Percentiles rank a stretch among this genome's conserved stretches.
phyloP scores from a whole-genome alignment of 2,329 filamentous ascomycete genomes.

The Podosphaera xanthii region DNA sequence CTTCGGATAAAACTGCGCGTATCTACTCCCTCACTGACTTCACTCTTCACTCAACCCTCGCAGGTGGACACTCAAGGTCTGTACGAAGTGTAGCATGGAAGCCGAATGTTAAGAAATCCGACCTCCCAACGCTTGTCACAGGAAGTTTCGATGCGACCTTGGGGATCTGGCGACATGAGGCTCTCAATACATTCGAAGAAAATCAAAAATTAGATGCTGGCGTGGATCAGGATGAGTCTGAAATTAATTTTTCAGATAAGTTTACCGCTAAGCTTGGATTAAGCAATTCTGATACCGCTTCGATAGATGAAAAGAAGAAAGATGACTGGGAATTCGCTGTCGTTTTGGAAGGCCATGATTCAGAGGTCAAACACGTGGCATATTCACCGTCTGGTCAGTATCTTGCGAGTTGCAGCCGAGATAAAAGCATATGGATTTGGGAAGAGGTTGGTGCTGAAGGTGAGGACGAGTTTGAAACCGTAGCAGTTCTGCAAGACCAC shows the following conservation, averaged over 20 bases:
- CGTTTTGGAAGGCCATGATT: slow-evolving; percentile 84
- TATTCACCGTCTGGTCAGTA: slow-evolving; percentile 55
- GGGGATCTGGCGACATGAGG: slow-evolving; percentile 44
- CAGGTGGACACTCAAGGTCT: slow-evolving; percentile 74
- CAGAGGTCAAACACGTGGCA: slow-evolving; percentile 63
- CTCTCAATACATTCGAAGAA: neutral
- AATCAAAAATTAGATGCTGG: neutral
- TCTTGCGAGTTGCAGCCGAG: slow-evolving; percentile 72
- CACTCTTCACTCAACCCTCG: slow-evolving; percentile 53
- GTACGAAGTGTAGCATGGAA: slow-evolving; percentile 81
- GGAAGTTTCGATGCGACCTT: slow-evolving; percentile 87
- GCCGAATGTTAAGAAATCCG: slow-evolving; percentile 28
- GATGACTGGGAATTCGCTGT: slow-evolving; percentile 82
- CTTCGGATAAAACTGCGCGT: slow-evolving; percentile 65
- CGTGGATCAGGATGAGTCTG: neutral
- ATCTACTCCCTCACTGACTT: slow-evolving; percentile 74
- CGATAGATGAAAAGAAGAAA: slow-evolving; percentile 24
- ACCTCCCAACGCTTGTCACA: slow-evolving; percentile 47
- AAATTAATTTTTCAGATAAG: neutral
- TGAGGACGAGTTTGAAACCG: slow-evolving; percentile 90
- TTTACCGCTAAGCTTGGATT: neutral
- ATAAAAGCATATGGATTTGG: slow-evolving; percentile 97
- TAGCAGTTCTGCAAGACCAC: slow-evolving; percentile 85
- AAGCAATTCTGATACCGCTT: slow-evolving; percentile 17
- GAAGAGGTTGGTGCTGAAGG: slow-evolving; percentile 63